These are phyloP conservation scores for Dipodascus albidus DNA, from an alignment of 805 yeast genomes.

Conservation along the genomic window DNA sequence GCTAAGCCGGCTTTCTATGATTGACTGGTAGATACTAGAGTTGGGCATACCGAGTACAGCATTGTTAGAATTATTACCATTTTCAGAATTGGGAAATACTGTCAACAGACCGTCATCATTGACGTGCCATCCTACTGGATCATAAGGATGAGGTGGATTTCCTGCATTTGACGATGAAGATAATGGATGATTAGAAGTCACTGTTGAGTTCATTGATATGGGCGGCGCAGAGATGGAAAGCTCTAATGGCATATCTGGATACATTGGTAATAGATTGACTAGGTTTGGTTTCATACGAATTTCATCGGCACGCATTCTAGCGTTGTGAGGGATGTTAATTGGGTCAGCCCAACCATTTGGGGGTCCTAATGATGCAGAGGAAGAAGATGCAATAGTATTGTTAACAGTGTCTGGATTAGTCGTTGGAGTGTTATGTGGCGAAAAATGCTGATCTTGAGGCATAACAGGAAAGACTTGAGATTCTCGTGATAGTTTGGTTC, in stretches of 20 bases:
- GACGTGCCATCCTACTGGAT: not conserved
- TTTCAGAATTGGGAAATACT: not conserved
- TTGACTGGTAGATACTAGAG: not conserved
- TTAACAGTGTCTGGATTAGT: not conserved
- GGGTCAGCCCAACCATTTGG: not conserved
- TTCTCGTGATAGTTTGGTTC: not conserved
- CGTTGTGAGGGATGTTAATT: not conserved
- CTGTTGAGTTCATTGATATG: not conserved
- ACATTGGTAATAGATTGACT: not conserved
- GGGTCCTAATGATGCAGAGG: not conserved
- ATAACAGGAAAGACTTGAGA: not conserved
- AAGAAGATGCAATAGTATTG: not conserved
- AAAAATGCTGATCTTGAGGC: not conserved
- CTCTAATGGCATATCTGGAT: not conserved
- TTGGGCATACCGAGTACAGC: not conserved
- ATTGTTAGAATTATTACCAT: not conserved
- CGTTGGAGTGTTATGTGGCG: no score
- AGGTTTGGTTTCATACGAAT: slow-evolving; percentile 1
- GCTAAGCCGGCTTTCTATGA: not conserved
- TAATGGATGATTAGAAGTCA: not conserved
- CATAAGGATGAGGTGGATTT: not conserved
- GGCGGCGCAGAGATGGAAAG: not conserved
- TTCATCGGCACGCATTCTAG: not conserved
- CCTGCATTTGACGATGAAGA: not conserved
- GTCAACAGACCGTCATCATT: not conserved